Evolutionary conservation across 768 basidiomycete species (phyloP).

Genomic region (Lentinula aciculospora): DNA sequence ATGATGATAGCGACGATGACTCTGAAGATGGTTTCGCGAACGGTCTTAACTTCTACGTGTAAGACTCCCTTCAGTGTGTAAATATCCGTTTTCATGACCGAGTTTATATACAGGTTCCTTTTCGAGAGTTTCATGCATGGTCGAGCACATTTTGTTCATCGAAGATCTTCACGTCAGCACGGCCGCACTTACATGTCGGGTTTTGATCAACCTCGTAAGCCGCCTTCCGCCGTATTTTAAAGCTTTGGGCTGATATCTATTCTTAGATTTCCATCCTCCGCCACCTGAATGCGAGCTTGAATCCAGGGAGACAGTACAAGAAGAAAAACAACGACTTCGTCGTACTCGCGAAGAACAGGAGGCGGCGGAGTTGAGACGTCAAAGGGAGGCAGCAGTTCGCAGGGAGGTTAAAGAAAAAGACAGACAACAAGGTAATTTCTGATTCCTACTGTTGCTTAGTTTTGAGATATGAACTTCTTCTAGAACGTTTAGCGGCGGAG

Average conservation of each 20-base stretch:
- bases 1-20: conserved; percentile 20
- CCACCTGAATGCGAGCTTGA: conserved; percentile 14
- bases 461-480: conserved; percentile 9
- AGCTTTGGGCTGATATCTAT: not conserved
- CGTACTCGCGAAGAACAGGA: conserved; percentile 47
- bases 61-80: conserved; percentile 10
- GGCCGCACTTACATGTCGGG: not conserved
- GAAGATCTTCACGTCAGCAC: not conserved
- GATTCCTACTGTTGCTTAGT: not conserved
- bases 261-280: conserved; percentile 11
- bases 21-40: conserved; percentile 30
- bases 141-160: conserved; percentile 17
- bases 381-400: conserved; percentile 40
- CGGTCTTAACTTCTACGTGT: conserved; percentile 44
- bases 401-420: conserved; percentile 38
- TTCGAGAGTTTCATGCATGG: conserved; percentile 41
- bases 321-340: conserved; percentile 47
- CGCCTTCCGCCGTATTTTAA: conserved; percentile 8
- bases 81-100: conserved; percentile 4
- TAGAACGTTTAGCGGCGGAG: conserved; percentile 53
- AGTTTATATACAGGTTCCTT: conserved; percentile 31
- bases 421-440: conserved; percentile 44
- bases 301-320: conserved; percentile 40
- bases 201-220: conserved; percentile 21
- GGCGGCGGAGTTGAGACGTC: conserved; percentile 47